These are phyloP conservation scores for Micractinium sp. DNA, from an alignment of 139 green algal species.

Conservation along the genomic window DNA sequence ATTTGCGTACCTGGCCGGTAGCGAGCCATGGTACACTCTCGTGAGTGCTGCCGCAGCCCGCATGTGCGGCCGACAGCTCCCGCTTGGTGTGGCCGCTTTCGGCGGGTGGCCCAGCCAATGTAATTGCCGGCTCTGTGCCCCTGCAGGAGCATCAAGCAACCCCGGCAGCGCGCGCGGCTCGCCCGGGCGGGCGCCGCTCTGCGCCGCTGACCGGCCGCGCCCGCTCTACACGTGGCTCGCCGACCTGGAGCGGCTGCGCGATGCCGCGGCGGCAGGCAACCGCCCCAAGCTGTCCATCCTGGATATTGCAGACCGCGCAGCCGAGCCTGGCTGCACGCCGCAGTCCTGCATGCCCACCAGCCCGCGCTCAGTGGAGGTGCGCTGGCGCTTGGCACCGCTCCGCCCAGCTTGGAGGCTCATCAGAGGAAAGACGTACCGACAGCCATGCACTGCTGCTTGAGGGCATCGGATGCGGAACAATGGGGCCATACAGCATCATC, in stretches of 20 bases:
- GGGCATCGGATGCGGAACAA: background rate
- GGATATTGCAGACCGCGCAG: constrained; percentile 69
- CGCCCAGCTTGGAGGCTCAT: too few species aligned
- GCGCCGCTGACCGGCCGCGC: background rate
- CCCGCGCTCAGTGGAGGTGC: constrained; percentile 81
- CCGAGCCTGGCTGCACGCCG: background rate
- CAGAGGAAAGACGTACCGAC: too few species aligned
- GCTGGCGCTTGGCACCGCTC: constrained; percentile 37
- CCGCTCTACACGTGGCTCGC: constrained; percentile 32
- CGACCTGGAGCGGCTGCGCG: constrained; percentile 43
- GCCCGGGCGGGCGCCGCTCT: background rate
- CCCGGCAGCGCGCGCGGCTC: background rate
- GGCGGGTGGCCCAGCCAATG: too few species aligned
- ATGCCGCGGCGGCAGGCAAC: background rate
- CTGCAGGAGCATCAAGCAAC: background rate
- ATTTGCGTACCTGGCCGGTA: too few species aligned
- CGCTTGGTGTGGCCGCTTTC: too few species aligned
- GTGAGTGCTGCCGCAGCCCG: too few species aligned
- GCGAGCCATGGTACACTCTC: too few species aligned
- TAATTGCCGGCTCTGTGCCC: background rate
- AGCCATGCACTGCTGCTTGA: background rate
- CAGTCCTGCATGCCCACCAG: constrained; percentile 57
- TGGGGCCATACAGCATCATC: background rate
- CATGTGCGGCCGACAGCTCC: too few species aligned
- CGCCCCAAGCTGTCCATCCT: constrained; percentile 63